phyloP scores from a whole-genome alignment of 805 yeast genomes.

The Suhomyces prunicola region DNA sequence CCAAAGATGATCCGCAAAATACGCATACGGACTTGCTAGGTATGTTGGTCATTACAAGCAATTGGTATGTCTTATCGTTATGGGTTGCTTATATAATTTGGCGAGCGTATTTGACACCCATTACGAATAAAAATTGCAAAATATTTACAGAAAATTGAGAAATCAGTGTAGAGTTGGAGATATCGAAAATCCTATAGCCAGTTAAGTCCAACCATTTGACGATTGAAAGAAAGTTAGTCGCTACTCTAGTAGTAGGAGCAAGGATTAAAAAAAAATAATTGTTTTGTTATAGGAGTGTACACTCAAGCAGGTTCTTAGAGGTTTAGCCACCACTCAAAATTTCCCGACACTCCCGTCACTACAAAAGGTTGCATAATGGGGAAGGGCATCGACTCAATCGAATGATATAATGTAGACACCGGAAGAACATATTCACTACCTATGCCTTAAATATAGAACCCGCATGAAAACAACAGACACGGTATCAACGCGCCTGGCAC shows the following conservation, averaged over 20 bases:
- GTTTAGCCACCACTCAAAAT: background rate
- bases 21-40: constrained; percentile 62
- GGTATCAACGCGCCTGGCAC: background rate
- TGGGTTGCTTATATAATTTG: background rate
- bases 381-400: background rate
- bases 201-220: background rate
- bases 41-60: constrained; percentile 18
- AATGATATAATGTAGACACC: background rate
- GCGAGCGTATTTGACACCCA: background rate
- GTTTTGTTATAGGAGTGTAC: background rate
- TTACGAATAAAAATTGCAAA: background rate
- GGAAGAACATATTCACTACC: background rate
- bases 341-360: background rate
- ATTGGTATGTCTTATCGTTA: background rate
- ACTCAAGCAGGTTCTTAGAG: background rate
- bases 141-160: background rate
- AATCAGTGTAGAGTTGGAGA: background rate
- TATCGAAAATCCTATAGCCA: background rate
- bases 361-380: background rate
- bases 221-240: background rate
- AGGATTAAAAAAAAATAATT: no score
- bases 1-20: constrained; percentile 82
- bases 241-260: background rate
- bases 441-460: background rate
- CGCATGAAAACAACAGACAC: background rate